These are phyloP conservation scores for Puccinia triticina DNA, from an alignment of 1,284 basidiomycete genomes.

Conservation along the genomic window DNA sequence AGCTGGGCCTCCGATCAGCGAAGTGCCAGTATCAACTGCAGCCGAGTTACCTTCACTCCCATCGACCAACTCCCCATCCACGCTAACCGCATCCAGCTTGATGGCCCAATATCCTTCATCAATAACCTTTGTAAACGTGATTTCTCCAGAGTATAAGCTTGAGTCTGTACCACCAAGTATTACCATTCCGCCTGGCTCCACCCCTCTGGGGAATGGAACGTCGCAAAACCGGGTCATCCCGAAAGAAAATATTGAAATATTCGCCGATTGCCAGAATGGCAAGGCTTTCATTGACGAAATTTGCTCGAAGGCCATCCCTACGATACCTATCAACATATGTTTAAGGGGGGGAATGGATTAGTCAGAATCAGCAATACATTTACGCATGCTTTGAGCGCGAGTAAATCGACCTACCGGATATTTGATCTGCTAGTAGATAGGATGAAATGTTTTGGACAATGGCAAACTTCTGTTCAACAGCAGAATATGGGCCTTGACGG, in stretches of 20 bases:
- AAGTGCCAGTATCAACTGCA: constrained; percentile 62
- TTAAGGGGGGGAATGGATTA: constrained; percentile 49
- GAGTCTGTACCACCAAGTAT: constrained; percentile 58
- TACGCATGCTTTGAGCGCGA: neutral
- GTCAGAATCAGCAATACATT: neutral
- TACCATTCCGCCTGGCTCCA: constrained; percentile 59
- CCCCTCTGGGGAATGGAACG: constrained; percentile 48
- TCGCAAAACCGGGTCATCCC: constrained; percentile 58
- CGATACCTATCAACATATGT: constrained; percentile 55
- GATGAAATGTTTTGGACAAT: constrained; percentile 53
- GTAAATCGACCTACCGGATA: constrained; percentile 41
- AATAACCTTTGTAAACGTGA: constrained; percentile 57
- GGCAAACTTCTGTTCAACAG: constrained; percentile 58
- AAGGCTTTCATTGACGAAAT: constrained; percentile 62
- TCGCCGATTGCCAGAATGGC: constrained; percentile 69
- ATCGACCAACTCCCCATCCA: constrained; percentile 59
- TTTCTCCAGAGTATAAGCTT: constrained; percentile 58
- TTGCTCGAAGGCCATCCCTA: constrained; percentile 59
- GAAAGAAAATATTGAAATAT: constrained; percentile 58
- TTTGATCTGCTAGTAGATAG: constrained; percentile 55
- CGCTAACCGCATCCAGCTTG: constrained; percentile 55
- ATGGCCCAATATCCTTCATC: constrained; percentile 60
- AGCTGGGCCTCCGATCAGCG: constrained; percentile 60
- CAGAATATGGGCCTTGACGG: constrained; percentile 57
- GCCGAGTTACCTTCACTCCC: constrained; percentile 58